Evolutionary conservation across 73 alveolate species (phyloP).

Genomic region (Symbiodinium natans): DNA sequence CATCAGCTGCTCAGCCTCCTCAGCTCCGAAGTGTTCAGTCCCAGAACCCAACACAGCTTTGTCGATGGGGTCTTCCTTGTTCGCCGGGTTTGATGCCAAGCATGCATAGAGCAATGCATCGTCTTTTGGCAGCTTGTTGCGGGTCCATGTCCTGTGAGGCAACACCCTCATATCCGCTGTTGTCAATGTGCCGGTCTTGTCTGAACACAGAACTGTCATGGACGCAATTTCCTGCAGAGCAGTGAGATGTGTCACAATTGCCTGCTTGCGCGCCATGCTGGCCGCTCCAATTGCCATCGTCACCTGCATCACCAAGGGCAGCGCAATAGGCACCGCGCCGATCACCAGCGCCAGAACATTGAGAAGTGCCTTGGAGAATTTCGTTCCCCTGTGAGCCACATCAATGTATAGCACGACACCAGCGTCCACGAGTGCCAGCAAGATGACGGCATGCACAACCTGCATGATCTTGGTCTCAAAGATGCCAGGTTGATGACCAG

Average conservation of each 20-base stretch:
- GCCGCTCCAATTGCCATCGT: slow-evolving; percentile 93
- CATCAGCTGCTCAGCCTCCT: slow-evolving; percentile 61
- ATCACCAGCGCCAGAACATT: slow-evolving; percentile 38
- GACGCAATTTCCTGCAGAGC: slow-evolving; percentile 97
- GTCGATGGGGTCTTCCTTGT: slow-evolving; percentile 86
- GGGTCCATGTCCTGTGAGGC: slow-evolving; percentile 84
- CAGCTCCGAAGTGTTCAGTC: slow-evolving; percentile 72
- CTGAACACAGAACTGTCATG: slow-evolving; percentile 96
- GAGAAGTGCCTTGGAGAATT: not conserved
- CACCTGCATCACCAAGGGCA: slow-evolving; percentile 92
- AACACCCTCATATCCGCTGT: slow-evolving; percentile 82
- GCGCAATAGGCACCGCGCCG: slow-evolving; percentile 90
- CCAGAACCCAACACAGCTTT: slow-evolving; percentile 45
- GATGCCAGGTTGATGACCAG: slow-evolving; percentile 76
- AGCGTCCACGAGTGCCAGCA: slow-evolving; percentile 73
- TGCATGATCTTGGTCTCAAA: slow-evolving; percentile 87
- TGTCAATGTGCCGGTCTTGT: slow-evolving; percentile 97
- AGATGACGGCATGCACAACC: slow-evolving; percentile 71
- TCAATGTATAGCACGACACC: slow-evolving; percentile 15
- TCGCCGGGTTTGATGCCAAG: slow-evolving; percentile 80
- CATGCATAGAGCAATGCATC: slow-evolving; percentile 87
- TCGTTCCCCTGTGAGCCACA: not conserved
- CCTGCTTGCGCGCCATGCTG: slow-evolving; percentile 92
- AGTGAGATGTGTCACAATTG: slow-evolving; percentile 96
- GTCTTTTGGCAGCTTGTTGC: slow-evolving; percentile 21